Percentiles rank a stretch among this genome's conserved stretches.
phyloP scores from a whole-genome alignment of 208 protist species.

The Trypanosoma melophagium region DNA sequence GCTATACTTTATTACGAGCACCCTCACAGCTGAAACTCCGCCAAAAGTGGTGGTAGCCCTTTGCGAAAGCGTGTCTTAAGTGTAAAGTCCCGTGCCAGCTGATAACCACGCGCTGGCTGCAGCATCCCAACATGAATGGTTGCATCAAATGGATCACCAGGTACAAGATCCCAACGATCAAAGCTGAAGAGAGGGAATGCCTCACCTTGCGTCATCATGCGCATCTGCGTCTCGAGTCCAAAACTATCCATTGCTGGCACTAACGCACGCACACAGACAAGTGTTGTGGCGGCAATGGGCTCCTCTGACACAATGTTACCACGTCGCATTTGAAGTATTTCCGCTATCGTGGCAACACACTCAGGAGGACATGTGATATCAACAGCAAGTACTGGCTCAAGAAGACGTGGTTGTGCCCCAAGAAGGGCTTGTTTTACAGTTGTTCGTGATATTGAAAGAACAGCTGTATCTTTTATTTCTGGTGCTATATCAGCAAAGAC shows the following conservation, averaged over 20 bases:
- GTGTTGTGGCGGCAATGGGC: conserved; percentile 96
- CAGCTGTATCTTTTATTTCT: conserved; percentile 34
- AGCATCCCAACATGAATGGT: conserved; percentile 94
- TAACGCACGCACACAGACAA: conserved; percentile 92
- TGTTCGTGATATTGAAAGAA: conserved; percentile 88
- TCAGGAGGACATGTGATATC: conserved; percentile 94
- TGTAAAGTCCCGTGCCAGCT: conserved; percentile 99
- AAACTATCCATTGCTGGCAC: conserved; percentile 99
- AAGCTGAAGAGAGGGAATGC: conserved; percentile 94
- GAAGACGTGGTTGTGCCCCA: conserved; percentile 93
- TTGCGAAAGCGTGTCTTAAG: conserved; percentile 98
- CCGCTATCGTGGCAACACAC: conserved; percentile 78
- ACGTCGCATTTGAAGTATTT: conserved; percentile 87
- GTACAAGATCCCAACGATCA: conserved; percentile 97
- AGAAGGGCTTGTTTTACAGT: conserved; percentile 96
- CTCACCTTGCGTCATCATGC: conserved; percentile 96
- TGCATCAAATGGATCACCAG: conserved; percentile 98
- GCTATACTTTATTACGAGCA: conserved; percentile 5
- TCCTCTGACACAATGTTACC: conserved; percentile 90
- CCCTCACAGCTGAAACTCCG: conserved; percentile 39
- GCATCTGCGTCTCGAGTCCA: conserved; percentile 99
- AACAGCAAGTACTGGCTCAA: conserved; percentile 97
- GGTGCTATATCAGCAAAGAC: conserved; percentile 55
- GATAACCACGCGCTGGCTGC: conserved; percentile 89
- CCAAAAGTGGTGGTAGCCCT: conserved; percentile 80